Conservation (phyloP, 306 rosid genomes). For the Cicer yamashitae region DNA sequence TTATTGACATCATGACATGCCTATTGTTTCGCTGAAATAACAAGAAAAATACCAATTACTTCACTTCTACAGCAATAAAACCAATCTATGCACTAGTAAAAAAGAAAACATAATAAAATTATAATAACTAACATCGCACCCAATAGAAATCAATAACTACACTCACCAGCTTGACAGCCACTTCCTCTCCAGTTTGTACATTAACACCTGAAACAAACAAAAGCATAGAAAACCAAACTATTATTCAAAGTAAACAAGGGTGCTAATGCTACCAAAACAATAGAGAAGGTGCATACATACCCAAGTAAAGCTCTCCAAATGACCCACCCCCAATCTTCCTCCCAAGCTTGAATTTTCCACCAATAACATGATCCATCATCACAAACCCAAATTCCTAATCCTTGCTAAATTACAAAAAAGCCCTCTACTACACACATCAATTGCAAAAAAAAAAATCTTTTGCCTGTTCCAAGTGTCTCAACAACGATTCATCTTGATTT, state of each 20-base stretch:
- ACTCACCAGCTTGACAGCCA: constrained; percentile 95
- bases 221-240: constrained; percentile 47
- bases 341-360: constrained; percentile 95
- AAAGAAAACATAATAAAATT: not conserved
- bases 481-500: constrained; percentile 39
- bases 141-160: constrained; percentile 32
- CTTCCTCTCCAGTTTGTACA: constrained; percentile 95
- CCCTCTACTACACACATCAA: constrained; percentile 44
- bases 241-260: constrained; percentile 26
- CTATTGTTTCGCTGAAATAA: not conserved
- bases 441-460: not conserved
- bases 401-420: constrained; percentile 46
- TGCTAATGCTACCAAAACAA: constrained; percentile 30
- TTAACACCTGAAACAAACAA: constrained; percentile 77
- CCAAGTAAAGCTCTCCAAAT: constrained; percentile 93
- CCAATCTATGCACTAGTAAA: constrained; percentile 27
- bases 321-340: constrained; percentile 98
- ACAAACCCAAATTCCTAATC: constrained; percentile 51
- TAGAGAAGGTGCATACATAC: constrained; percentile 59
- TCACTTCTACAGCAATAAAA: constrained; percentile 20
- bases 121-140: constrained; percentile 22
- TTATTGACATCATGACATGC: not conserved
- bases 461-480: constrained; percentile 40
- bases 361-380: constrained; percentile 91
- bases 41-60: constrained; percentile 6